Conservation (phyloP, 371 early-diverging fungal genomes). For the Actinomortierella ambigua region DNA sequence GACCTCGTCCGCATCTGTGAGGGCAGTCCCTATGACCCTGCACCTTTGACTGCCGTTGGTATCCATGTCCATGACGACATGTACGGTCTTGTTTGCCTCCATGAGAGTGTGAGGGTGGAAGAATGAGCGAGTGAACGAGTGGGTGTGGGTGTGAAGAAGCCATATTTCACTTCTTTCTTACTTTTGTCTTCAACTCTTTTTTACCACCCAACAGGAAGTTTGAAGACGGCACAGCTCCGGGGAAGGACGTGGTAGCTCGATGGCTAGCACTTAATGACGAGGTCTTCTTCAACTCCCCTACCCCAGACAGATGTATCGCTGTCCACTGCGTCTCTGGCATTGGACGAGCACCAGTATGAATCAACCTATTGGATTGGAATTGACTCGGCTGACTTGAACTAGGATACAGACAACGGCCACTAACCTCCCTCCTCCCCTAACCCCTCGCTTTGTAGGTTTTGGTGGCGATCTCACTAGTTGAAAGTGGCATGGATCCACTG, state of each 20-base stretch:
- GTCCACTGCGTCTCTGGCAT: slow-evolving; percentile 77
- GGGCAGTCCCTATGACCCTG: slow-evolving; percentile 56
- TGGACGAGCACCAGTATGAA: slow-evolving; percentile 72
- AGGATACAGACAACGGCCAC: background rate
- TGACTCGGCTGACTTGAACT: background rate
- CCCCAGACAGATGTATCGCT: slow-evolving; percentile 51
- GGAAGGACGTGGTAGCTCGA: slow-evolving; percentile 44
- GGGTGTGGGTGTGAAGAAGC: too few relatives aligned
- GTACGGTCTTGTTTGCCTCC: background rate
- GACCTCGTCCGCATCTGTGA: slow-evolving; percentile 66
- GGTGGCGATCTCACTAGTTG: slow-evolving; percentile 66
- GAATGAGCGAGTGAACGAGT: too few relatives aligned
- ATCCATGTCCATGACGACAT: slow-evolving; percentile 61
- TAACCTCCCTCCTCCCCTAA: background rate
- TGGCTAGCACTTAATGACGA: slow-evolving; percentile 51
- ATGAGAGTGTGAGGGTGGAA: too few relatives aligned
- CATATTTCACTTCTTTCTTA: too few relatives aligned
- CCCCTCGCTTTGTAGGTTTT: slow-evolving; percentile 49
- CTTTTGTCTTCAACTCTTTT: background rate
- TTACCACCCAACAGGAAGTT: slow-evolving; percentile 48
- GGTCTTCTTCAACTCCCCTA: slow-evolving; percentile 30
- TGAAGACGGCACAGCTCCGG: slow-evolving; percentile 62
- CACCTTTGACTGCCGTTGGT: slow-evolving; percentile 50
- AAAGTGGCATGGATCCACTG: slow-evolving; percentile 72
- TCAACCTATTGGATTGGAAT: slow-evolving; percentile 7